Evolutionary conservation across 1,284 basidiomycete species (phyloP).

Genomic region (Gymnopus androsaceus): DNA sequence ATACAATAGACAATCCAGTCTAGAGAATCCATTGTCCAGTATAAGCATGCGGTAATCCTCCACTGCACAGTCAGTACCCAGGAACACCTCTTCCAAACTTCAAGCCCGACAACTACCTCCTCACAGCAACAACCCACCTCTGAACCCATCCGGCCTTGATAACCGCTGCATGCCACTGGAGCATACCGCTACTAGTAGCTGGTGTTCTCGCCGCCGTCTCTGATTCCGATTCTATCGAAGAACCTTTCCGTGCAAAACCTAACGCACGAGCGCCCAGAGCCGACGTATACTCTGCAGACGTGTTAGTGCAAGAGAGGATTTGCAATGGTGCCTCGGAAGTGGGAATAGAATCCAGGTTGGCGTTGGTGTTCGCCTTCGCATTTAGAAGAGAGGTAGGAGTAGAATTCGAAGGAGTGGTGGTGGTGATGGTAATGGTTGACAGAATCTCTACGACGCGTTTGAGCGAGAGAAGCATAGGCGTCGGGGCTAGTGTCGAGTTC

Average conservation of each 20-base stretch:
- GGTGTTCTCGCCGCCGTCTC: not conserved
- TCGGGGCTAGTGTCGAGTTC: not conserved
- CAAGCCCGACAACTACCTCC: too few species aligned
- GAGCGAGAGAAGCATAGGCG: not conserved
- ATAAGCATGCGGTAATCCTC: too few species aligned
- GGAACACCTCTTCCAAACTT: too few species aligned
- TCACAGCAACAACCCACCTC: conserved; percentile 1
- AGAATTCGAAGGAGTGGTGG: too few species aligned
- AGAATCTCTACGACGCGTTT: not conserved
- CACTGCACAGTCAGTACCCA: too few species aligned
- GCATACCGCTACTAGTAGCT: not conserved
- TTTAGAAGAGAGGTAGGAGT: too few species aligned
- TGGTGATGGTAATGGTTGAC: too few species aligned
- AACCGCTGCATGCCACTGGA: not conserved
- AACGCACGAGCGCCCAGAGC: not conserved
- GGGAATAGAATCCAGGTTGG: not conserved
- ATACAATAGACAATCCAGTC: too few species aligned
- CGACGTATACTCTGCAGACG: not conserved
- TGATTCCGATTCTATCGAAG: not conserved
- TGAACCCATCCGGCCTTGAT: not conserved
- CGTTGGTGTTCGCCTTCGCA: too few species aligned
- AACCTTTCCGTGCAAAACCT: not conserved
- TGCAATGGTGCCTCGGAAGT: not conserved
- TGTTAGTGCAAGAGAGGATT: conserved; percentile 3
- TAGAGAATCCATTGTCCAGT: too few species aligned